phyloP scores from a whole-genome alignment of 2,329 filamentous ascomycete species.

The Ceratocystis albifundus region DNA sequence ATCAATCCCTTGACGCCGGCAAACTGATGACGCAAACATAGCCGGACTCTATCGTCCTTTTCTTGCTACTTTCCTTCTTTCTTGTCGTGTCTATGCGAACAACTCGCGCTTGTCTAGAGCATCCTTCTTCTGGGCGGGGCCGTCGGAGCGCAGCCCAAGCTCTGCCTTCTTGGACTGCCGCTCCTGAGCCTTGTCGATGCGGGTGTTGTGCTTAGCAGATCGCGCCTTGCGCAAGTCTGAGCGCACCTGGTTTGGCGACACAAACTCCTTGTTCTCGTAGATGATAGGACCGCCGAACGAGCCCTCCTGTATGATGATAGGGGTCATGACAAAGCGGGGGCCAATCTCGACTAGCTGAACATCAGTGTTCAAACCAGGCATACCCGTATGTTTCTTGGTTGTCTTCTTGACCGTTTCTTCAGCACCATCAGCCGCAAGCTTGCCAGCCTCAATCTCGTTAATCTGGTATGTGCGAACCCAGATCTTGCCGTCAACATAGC shows the following conservation, averaged over 20 bases:
- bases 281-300: slow-evolving; percentile 94
- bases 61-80: slow-evolving; percentile 23
- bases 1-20: slow-evolving; percentile 23
- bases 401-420: slow-evolving; percentile 29
- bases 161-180: slow-evolving; percentile 62
- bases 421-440: slow-evolving; percentile 34
- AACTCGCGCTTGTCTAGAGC: slow-evolving; percentile 65
- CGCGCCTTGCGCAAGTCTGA: slow-evolving; percentile 66
- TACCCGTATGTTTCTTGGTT: slow-evolving; percentile 32
- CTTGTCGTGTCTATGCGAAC: slow-evolving; percentile 48
- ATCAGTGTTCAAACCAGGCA: slow-evolving; percentile 51
- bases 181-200: slow-evolving; percentile 63
- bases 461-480: slow-evolving; percentile 96
- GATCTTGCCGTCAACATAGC: slow-evolving; percentile 81
- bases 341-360: slow-evolving; percentile 85
- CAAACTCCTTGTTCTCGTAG: slow-evolving; percentile 96
- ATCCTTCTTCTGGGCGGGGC: slow-evolving; percentile 50
- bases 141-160: slow-evolving; percentile 59
- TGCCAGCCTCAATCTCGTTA: slow-evolving; percentile 56
- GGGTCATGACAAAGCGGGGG: slow-evolving; percentile 81
- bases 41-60: slow-evolving; percentile 24
- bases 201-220: slow-evolving; percentile 63
- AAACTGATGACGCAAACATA: slow-evolving; percentile 23
- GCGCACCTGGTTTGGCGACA: slow-evolving; percentile 88
- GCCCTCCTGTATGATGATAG: slow-evolving; percentile 88